phyloP scores from a whole-genome alignment of 176 grass and related monocot species.

The Oryza meyeriana region DNA sequence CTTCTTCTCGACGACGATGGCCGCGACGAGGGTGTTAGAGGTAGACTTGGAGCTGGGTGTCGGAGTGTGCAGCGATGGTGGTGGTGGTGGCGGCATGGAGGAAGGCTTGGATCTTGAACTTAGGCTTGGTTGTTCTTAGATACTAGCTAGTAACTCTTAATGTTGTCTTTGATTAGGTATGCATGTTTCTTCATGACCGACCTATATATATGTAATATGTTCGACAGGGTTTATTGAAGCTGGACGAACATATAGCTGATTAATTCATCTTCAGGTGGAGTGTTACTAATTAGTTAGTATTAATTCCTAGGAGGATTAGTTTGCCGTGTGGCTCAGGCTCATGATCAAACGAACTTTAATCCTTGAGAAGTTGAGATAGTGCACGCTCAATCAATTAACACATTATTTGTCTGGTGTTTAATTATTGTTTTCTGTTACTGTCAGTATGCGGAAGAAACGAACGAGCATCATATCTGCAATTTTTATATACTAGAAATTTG shows the following conservation, averaged over 20 bases:
- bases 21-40: not conserved
- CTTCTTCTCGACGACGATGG: constrained; percentile 21
- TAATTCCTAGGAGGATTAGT: no score
- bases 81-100: not conserved
- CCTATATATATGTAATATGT: not conserved
- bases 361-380: not conserved
- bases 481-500: no score
- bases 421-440: not conserved
- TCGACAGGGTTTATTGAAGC: not conserved
- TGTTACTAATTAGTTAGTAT: not conserved
- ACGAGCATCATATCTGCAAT: no score
- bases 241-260: not conserved
- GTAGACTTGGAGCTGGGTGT: constrained; percentile 32
- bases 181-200: not conserved
- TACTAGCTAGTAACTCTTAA: not conserved
- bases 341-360: not conserved
- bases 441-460: not conserved
- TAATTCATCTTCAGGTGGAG: not conserved
- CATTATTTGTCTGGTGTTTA: not conserved
- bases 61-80: not conserved
- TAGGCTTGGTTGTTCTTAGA: constrained; percentile 38
- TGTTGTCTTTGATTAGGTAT: not conserved
- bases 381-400: not conserved
- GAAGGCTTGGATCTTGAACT: constrained; percentile 52
- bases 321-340: not conserved